Evolutionary conservation across 2,329 filamentous ascomycete species (phyloP).

Genomic region (Aureobasidium sp.): DNA sequence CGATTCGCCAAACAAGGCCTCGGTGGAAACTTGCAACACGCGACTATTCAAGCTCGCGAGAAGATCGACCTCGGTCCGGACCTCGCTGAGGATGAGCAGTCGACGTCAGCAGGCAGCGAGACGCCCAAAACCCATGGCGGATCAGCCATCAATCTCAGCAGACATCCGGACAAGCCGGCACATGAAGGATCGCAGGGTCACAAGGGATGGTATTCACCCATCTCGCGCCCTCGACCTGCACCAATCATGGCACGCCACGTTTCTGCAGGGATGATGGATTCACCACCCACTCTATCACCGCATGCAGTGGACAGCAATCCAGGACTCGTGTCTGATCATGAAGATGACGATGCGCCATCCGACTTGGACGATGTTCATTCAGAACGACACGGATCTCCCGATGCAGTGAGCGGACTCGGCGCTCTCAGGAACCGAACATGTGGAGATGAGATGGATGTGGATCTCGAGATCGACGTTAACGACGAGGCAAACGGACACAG

Average conservation of each 20-base stretch:
- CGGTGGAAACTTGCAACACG: slow-evolving; percentile 31
- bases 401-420: slow-evolving; percentile 17
- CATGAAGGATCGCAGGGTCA: slow-evolving; percentile 22
- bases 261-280: slow-evolving; percentile 22
- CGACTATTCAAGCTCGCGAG: slow-evolving; percentile 25
- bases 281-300: slow-evolving; percentile 32
- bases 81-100: slow-evolving; percentile 15
- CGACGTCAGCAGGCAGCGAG: not conserved
- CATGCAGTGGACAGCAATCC: slow-evolving; percentile 43
- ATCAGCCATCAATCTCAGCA: not conserved
- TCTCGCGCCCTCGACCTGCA: slow-evolving; percentile 25
- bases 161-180: slow-evolving; percentile 15
- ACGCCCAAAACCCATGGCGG: not conserved
- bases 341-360: slow-evolving; percentile 40
- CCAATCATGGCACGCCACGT: slow-evolving; percentile 23
- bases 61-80: slow-evolving; percentile 29
- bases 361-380: slow-evolving; percentile 23
- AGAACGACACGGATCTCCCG: slow-evolving; percentile 23
- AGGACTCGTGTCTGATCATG: slow-evolving; percentile 44
- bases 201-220: slow-evolving; percentile 25
- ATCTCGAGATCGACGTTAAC: slow-evolving; percentile 30
- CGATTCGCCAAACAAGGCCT: slow-evolving; percentile 36
- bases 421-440: slow-evolving; percentile 20
- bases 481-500: slow-evolving; percentile 30
- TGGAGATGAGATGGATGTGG: slow-evolving; percentile 29